phyloP scores from a whole-genome alignment of 768 basidiomycete genomes.

The Trametopsis cervina region DNA sequence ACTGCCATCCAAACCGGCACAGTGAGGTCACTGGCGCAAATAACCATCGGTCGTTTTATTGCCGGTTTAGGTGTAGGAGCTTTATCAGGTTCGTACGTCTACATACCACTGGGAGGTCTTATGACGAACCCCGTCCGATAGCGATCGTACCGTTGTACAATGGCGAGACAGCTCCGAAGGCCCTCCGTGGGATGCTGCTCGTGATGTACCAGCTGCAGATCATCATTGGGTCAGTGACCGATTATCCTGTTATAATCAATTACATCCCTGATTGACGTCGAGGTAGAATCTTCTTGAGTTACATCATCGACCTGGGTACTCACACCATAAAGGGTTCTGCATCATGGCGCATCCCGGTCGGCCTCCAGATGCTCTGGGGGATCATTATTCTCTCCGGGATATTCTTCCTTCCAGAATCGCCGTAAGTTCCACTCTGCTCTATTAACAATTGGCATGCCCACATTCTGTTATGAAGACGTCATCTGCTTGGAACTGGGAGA shows the following conservation, averaged over 20 bases:
- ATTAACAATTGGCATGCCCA: not conserved
- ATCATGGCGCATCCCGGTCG: slow-evolving; percentile 72
- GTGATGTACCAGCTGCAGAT: slow-evolving; percentile 77
- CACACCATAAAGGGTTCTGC: slow-evolving; percentile 49
- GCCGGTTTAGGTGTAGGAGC: slow-evolving; percentile 77
- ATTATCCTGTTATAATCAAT: not conserved
- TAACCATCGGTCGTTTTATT: slow-evolving; percentile 67
- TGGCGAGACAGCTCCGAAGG: slow-evolving; percentile 73
- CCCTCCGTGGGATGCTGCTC: slow-evolving; percentile 62
- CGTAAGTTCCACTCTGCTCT: slow-evolving; percentile 35
- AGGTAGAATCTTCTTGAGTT: slow-evolving; percentile 62
- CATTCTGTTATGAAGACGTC: slow-evolving; percentile 38
- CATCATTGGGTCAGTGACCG: slow-evolving; percentile 51
- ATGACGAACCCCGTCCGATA: not conserved
- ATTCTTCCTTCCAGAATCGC: slow-evolving; percentile 74
- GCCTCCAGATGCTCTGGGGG: slow-evolving; percentile 68
- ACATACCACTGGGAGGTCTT: not conserved
- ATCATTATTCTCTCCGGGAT: slow-evolving; percentile 59
- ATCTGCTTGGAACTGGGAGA: slow-evolving; percentile 54
- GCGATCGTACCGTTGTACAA: slow-evolving; percentile 47
- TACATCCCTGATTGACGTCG: not conserved
- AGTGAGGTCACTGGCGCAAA: slow-evolving; percentile 48
- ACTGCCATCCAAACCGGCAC: slow-evolving; percentile 68
- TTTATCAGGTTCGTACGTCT: slow-evolving; percentile 43
- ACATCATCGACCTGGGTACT: slow-evolving; percentile 62